Evolutionary conservation across 2,329 filamentous ascomycete genomes (phyloP).

Genomic region (Alternaria atra): DNA sequence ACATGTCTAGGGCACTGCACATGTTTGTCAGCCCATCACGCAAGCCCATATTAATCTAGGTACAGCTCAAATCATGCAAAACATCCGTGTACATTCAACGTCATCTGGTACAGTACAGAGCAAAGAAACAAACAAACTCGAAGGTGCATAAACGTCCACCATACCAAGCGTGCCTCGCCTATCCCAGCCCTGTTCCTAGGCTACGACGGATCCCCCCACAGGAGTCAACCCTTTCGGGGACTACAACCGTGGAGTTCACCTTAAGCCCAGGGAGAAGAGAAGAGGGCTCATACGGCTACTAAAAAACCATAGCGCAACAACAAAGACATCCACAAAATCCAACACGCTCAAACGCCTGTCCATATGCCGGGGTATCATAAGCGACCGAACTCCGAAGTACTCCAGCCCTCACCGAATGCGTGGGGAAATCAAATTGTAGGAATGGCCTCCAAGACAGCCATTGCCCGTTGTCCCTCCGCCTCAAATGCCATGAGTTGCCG

Average conservation of each 20-base stretch:
- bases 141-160: neutral
- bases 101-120: slow-evolving; percentile 10
- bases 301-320: neutral
- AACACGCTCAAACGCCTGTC: slow-evolving; percentile 14
- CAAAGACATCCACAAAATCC: slow-evolving; percentile 3
- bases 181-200: slow-evolving; percentile 23
- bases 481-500: slow-evolving; percentile 84
- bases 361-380: slow-evolving; percentile 34
- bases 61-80: neutral
- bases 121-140: neutral
- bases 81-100: slow-evolving; percentile 4
- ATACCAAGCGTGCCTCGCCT: slow-evolving; percentile 7
- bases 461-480: slow-evolving; percentile 78
- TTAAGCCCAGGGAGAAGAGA: slow-evolving; percentile 28
- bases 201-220: slow-evolving; percentile 24
- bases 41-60: neutral
- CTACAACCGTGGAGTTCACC: slow-evolving; percentile 27
- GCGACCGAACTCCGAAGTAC: slow-evolving; percentile 24
- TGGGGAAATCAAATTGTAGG: slow-evolving; percentile 22
- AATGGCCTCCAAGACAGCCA: slow-evolving; percentile 74
- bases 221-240: slow-evolving; percentile 33
- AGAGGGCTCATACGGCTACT: slow-evolving; percentile 9
- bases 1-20: neutral
- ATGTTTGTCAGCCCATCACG: neutral
- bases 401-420: slow-evolving; percentile 10